phyloP scores from a whole-genome alignment of 805 yeast species.

The Kregervanrija delftensis region DNA sequence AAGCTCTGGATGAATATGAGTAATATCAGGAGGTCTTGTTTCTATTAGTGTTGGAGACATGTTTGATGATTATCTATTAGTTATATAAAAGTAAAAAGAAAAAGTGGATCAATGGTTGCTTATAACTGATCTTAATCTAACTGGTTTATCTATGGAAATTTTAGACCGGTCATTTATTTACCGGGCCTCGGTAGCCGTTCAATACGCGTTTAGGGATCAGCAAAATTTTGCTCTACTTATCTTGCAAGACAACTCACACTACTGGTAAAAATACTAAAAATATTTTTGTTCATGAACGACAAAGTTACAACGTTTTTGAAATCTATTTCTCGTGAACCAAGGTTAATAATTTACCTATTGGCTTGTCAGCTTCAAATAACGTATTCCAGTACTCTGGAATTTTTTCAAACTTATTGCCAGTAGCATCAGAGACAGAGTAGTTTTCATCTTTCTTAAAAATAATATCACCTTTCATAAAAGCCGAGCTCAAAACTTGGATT shows the following conservation, averaged over 20 bases:
- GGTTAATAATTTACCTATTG: slow-evolving; percentile 45
- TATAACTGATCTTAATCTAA: background rate
- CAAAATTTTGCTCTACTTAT: no score
- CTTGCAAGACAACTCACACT: no score
- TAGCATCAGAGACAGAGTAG: slow-evolving; percentile 32
- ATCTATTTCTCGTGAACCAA: no score
- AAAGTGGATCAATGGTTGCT: background rate
- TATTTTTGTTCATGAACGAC: no score
- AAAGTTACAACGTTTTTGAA: no score
- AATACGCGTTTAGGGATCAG: no score
- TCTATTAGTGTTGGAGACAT: slow-evolving; percentile 21
- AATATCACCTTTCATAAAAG: slow-evolving; percentile 36
- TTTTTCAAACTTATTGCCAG: slow-evolving; percentile 33
- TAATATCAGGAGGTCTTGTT: slow-evolving; percentile 7
- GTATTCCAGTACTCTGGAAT: slow-evolving; percentile 43
- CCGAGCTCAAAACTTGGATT: slow-evolving; percentile 27
- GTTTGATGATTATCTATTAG: background rate
- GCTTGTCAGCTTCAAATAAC: slow-evolving; percentile 38
- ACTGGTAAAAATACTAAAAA: no score
- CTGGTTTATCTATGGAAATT: no score
- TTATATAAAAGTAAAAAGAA: background rate
- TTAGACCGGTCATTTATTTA: no score
- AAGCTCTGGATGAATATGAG: slow-evolving; percentile 18
- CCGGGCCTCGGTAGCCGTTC: no score
- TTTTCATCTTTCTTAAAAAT: slow-evolving; percentile 26